A percentile compares a stretch with the other conserved stretches of the same genome.
Evolutionary conservation across 1,284 basidiomycete species (phyloP).

Genomic region (Trichosporon sp.): DNA sequence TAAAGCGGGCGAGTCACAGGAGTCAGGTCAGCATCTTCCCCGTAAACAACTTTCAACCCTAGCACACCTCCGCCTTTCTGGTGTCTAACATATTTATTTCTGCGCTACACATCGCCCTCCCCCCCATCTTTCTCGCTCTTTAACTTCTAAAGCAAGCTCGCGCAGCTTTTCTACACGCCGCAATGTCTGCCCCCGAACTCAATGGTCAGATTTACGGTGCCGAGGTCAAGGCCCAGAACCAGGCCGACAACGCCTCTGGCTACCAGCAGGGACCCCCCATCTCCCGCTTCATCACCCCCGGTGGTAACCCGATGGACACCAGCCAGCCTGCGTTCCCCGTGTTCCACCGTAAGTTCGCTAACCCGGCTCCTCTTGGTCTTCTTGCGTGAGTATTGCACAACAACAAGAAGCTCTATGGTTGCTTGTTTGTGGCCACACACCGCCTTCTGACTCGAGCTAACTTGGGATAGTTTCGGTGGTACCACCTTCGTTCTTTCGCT

Average conservation of each 20-base stretch:
- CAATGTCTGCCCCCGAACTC: conserved; percentile 14
- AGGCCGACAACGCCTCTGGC: background rate
- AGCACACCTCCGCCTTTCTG: background rate
- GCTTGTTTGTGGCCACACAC: background rate
- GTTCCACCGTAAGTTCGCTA: conserved; percentile 51
- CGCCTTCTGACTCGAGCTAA: background rate
- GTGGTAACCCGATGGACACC: conserved; percentile 23
- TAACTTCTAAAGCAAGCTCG: background rate
- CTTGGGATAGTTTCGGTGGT: conserved; percentile 46
- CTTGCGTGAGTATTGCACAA: conserved; percentile 32
- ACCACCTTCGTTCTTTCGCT: conserved; percentile 55
- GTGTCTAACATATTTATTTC: background rate
- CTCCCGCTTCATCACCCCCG: conserved; percentile 23
- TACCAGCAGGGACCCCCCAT: conserved; percentile 16
- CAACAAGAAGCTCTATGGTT: too few species aligned
- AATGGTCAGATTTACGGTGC: conserved; percentile 9
- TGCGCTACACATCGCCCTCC: too few species aligned
- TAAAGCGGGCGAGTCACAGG: background rate
- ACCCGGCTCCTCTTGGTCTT: conserved; percentile 54
- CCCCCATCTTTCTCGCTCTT: background rate
- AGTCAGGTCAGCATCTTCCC: background rate
- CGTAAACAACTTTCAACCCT: background rate
- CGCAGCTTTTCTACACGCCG: background rate
- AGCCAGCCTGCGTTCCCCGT: conserved; percentile 39
- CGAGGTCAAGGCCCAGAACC: conserved; percentile 2